A percentile compares a stretch with the other conserved stretches of the same genome.
phyloP scores from a whole-genome alignment of 345 rosid genomes.

The Arabidopsis suecica region DNA sequence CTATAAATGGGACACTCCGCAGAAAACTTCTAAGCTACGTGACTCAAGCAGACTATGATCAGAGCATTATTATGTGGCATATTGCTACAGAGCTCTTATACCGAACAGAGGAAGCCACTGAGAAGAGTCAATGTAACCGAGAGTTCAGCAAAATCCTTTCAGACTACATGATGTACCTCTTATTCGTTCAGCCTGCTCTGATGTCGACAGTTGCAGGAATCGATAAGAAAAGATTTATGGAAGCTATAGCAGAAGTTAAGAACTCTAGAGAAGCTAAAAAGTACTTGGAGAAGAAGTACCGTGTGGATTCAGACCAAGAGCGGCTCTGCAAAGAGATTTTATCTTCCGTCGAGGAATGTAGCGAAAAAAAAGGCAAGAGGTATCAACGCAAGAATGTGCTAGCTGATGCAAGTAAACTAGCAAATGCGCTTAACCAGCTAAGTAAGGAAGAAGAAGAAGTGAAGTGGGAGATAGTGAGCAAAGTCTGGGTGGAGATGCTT shows the following conservation, averaged over 20 bases:
- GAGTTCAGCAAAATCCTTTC: background rate
- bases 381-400: slow-evolving; percentile 56
- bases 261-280: slow-evolving; percentile 6
- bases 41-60: background rate
- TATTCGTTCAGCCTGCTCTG: background rate
- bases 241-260: slow-evolving; percentile 47
- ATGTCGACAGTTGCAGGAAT: background rate
- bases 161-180: background rate
- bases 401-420: slow-evolving; percentile 53
- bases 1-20: background rate
- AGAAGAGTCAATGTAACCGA: background rate
- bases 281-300: slow-evolving; percentile 32
- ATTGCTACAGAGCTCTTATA: background rate
- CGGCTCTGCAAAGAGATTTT: slow-evolving; percentile 31
- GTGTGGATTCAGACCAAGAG: background rate
- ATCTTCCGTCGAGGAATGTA: background rate
- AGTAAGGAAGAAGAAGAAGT: background rate
- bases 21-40: background rate
- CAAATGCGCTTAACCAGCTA: slow-evolving; percentile 42
- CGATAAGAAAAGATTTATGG: slow-evolving; percentile 20
- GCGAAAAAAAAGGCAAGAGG: slow-evolving; percentile 43
- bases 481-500: slow-evolving; percentile 63
- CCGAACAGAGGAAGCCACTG: background rate
- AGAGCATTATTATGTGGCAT: slow-evolving; percentile 1
- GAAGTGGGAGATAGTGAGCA: slow-evolving; percentile 56